Evolutionary conservation across 2,329 filamentous ascomycete genomes (phyloP).

Genomic region (Penicillium sp.): DNA sequence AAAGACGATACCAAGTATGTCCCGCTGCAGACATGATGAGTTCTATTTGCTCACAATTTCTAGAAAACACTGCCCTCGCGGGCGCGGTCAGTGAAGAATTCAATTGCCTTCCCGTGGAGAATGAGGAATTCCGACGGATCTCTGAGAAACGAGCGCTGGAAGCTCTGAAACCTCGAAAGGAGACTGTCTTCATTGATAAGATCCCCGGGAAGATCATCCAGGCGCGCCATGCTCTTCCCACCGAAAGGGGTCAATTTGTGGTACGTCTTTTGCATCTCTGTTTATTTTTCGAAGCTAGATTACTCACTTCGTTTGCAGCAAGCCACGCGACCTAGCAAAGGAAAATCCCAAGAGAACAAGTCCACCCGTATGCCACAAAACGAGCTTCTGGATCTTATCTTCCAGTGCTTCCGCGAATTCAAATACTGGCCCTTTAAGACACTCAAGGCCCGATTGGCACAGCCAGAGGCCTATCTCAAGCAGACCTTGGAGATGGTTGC

Average conservation of each 20-base stretch:
- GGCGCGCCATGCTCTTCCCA: conserved; percentile 53
- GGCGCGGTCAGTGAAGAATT: conserved; percentile 74
- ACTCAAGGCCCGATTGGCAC: conserved; percentile 70
- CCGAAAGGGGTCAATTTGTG: conserved; percentile 43
- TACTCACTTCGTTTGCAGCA: conserved; percentile 35
- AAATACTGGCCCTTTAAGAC: conserved; percentile 93
- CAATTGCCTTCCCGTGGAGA: conserved; percentile 69
- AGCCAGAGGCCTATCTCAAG: conserved; percentile 91
- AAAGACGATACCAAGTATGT: conserved; percentile 66
- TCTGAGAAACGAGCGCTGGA: conserved; percentile 58
- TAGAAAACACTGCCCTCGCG: conserved; percentile 74
- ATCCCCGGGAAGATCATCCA: conserved; percentile 54
- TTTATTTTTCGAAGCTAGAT: conserved; percentile 1
- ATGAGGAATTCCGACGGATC: conserved; percentile 64
- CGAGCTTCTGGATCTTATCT: conserved; percentile 81
- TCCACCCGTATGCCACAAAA: conserved; percentile 84
- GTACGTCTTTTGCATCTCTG: conserved; percentile 30
- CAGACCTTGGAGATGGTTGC: conserved; percentile 80
- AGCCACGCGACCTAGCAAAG: conserved; percentile 53
- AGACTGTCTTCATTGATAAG: conserved; percentile 52
- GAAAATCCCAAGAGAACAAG: conserved; percentile 68
- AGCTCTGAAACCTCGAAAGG: conserved; percentile 58
- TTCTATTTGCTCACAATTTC: conserved; percentile 3
- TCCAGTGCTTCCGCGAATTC: conserved; percentile 77
- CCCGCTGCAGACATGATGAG: neutral